Conservation (phyloP, 2,329 filamentous ascomycete species). For the Fusarium pseudoanthophilum region DNA sequence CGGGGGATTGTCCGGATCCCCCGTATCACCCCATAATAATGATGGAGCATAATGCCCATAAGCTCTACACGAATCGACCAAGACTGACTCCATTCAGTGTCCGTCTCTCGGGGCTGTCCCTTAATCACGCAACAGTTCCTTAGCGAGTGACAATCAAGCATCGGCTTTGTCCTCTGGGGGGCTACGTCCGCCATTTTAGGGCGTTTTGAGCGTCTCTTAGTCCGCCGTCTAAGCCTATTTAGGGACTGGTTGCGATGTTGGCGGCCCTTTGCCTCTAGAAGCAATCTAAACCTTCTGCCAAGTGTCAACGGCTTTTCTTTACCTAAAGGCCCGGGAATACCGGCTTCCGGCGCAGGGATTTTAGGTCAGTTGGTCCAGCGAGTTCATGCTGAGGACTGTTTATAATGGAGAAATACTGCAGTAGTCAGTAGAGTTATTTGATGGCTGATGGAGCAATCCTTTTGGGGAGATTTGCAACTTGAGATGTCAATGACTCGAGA, state of each 20-base stretch:
- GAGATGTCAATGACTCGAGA: slow-evolving; percentile 11
- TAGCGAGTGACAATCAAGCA: background rate
- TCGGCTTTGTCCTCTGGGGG: background rate
- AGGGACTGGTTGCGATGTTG: background rate
- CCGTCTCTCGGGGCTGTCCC: background rate
- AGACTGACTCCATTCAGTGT: background rate
- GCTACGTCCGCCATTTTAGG: background rate
- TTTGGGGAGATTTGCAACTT: background rate
- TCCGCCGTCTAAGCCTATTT: background rate
- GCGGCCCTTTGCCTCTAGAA: background rate
- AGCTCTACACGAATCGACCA: background rate
- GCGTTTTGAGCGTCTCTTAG: background rate
- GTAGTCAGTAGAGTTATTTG: background rate
- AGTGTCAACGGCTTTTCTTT: slow-evolving; percentile 1
- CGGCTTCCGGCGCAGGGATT: background rate
- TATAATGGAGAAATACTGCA: background rate
- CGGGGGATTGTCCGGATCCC: background rate
- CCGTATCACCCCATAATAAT: background rate
- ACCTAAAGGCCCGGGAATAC: background rate
- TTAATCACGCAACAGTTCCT: slow-evolving; percentile 2
- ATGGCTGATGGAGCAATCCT: background rate
- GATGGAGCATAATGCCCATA: background rate
- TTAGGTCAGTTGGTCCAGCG: background rate
- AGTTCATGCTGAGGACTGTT: background rate
- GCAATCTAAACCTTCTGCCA: background rate